Evolutionary conservation across 768 basidiomycete species (phyloP), one percentile per base, ranked within the genome.

Genomic region (Termitomyces sp.): DNA sequence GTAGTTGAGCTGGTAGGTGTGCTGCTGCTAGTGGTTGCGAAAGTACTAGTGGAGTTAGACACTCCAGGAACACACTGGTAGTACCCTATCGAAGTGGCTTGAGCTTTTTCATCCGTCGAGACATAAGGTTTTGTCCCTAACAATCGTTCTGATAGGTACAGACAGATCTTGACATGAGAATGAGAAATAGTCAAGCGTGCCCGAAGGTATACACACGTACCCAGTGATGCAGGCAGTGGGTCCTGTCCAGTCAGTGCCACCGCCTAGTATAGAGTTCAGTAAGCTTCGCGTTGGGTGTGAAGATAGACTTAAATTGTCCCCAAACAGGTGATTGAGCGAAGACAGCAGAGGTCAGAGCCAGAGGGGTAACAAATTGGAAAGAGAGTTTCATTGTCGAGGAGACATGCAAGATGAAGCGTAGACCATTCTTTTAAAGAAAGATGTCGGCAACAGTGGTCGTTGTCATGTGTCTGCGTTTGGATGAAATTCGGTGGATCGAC

Each of bases 211-310:
- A 19, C n/a, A 7, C 25, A 43, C 54, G 2, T 61, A 78, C 73
- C 76, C 73, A 27, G 73, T 54, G 42, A 70, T 72, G 43, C 79
- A 79, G 11, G 71, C 70, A 6, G 75, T 77, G 19, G 69, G 25
- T 45, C 79, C 78, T 6, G 74, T 70, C 74, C 75, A 79, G 17
- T 69, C 68, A 43, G 62, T 70, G 12, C 64, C 66, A 19, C 61
- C 66, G 37, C 61, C 62, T 64, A 35, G 17, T 19, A n/a, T 53
- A 12, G 16, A 21, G 16, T 40, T 42, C 23, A 37, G 19, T 3
- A 12, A 54, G 34, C 21, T 32, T 50, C 1, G 11, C 16, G 3
- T 27, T n/a, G 23, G 1, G 34, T n/a, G 1, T 8, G 3, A n/a
- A 17, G 32, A 43, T 34, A 16, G 7, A 35, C 62, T 48, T 52